phyloP scores from a whole-genome alignment of 441 rosid genomes.

The Arabidopsis hybrid region DNA sequence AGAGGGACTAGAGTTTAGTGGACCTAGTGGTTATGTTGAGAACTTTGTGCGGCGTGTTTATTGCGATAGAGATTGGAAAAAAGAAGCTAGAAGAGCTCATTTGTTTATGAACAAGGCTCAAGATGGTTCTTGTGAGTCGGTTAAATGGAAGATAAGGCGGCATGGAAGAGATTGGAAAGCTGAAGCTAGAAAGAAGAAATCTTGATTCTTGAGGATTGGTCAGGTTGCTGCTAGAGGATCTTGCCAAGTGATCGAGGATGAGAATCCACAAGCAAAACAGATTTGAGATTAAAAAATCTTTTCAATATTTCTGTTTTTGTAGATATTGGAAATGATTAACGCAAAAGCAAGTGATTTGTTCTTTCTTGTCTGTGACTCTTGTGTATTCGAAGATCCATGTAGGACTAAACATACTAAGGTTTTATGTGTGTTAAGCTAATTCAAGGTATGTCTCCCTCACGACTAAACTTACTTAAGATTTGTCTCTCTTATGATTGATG shows the following conservation, averaged over 20 bases:
- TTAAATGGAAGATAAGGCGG: constrained; percentile 36
- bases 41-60: constrained; percentile 46
- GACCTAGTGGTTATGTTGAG: constrained; percentile 40
- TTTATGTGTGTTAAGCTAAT: neutral
- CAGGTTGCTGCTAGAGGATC: constrained; percentile 24
- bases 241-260: neutral
- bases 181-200: constrained; percentile 70
- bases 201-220: constrained; percentile 30
- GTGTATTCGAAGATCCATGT: constrained; percentile 4
- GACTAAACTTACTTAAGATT: neutral
- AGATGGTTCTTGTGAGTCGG: constrained; percentile 39
- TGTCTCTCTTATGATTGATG: neutral
- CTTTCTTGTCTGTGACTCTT: constrained; percentile 1
- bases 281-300: neutral
- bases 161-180: constrained; percentile 80
- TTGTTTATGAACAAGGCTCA: constrained; percentile 33
- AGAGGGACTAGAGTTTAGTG: constrained; percentile 28
- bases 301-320: constrained; percentile 1
- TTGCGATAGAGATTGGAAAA: constrained; percentile 73
- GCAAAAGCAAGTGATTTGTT: neutral
- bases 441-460: neutral
- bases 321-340: neutral
- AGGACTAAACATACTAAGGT: neutral
- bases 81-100: constrained; percentile 71
- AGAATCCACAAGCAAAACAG: neutral